Conservation (phyloP, 2,329 filamentous ascomycete species). For the Penicillium psychrosexuale region DNA sequence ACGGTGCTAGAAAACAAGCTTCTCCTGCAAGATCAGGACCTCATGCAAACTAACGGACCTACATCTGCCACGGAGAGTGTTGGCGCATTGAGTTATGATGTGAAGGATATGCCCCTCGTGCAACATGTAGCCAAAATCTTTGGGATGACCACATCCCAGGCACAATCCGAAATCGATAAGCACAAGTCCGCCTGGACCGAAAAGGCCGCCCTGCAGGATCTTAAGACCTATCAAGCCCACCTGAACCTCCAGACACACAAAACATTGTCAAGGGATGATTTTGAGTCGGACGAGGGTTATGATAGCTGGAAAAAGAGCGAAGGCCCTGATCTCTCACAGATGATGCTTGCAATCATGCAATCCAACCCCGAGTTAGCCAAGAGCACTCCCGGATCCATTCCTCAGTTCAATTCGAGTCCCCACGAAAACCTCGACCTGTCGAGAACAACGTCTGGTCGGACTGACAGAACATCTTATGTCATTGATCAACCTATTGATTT, state of each 20-base stretch:
- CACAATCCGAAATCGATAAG: constrained; percentile 82
- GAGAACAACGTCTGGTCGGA: constrained; percentile 45
- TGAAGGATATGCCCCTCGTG: constrained; percentile 95
- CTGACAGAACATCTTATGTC: constrained; percentile 51
- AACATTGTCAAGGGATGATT: constrained; percentile 79
- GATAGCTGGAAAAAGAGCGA: constrained; percentile 91
- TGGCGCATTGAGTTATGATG: constrained; percentile 80
- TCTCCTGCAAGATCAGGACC: constrained; percentile 87
- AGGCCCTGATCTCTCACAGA: constrained; percentile 78
- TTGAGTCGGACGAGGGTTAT: constrained; percentile 84
- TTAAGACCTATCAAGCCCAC: constrained; percentile 90
- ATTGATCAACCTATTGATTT: constrained; percentile 63
- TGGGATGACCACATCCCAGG: constrained; percentile 70
- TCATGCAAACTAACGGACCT: constrained; percentile 62
- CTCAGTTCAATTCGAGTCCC: constrained; percentile 51
- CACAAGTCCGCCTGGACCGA: constrained; percentile 84
- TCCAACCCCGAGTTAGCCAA: constrained; percentile 83
- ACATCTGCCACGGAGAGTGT: constrained; percentile 71
- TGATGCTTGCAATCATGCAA: constrained; percentile 88
- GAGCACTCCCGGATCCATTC: constrained; percentile 61
- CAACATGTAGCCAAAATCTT: constrained; percentile 85
- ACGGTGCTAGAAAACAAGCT: constrained; percentile 87
- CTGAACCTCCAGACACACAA: constrained; percentile 74
- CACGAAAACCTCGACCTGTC: constrained; percentile 47
- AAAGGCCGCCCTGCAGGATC: constrained; percentile 81